Conservation (phyloP, 345 rosid species). For the Eucalyptus cloeziana region DNA sequence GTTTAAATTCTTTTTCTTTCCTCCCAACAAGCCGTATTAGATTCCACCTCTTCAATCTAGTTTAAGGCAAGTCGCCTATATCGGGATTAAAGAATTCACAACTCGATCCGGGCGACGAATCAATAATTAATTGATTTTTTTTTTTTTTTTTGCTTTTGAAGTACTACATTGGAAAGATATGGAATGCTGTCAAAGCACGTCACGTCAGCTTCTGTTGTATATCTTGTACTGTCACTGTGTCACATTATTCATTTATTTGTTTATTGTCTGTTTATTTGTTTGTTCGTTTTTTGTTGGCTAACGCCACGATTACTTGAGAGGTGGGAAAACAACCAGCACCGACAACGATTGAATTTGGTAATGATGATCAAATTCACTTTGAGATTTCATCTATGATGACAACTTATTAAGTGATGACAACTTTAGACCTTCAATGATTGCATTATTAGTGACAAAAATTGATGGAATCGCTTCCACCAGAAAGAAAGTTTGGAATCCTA, state of each 20-base stretch:
- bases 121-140: background rate
- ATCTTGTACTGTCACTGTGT: background rate
- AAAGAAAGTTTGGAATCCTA: background rate
- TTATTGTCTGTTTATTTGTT: background rate
- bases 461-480: background rate
- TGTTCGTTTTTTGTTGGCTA: background rate
- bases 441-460: background rate
- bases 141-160: background rate
- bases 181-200: background rate
- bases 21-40: background rate
- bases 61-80: background rate
- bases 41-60: background rate
- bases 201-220: background rate
- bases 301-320: background rate
- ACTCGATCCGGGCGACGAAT: background rate
- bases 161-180: background rate
- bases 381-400: background rate
- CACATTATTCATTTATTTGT: background rate
- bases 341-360: background rate
- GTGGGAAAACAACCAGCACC: background rate
- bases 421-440: background rate
- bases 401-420: background rate
- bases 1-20: background rate
- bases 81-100: background rate
- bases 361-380: background rate